A percentile compares a stretch with the other conserved stretches of the same genome.
Evolutionary conservation across 192 early-diverging fungal species (phyloP).

Genomic region (Blastocladiella britannica): DNA sequence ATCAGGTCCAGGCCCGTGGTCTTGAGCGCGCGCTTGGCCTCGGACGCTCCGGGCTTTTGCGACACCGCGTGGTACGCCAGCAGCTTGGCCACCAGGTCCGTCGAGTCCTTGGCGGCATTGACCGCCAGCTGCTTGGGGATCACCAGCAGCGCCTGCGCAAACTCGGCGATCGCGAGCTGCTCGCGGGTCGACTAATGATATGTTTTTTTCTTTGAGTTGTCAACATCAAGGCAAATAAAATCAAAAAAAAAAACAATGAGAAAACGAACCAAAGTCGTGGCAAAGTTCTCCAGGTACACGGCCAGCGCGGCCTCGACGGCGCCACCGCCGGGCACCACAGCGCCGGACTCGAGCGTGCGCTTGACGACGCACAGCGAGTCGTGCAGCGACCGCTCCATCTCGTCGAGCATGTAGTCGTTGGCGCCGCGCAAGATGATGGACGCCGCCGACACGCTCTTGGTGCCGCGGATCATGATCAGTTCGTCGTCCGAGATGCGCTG

Average conservation of each 20-base stretch:
- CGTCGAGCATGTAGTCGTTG: slow-evolving; percentile 98
- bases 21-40: slow-evolving; percentile 53
- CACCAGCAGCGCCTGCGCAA: slow-evolving; percentile 76
- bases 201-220: too few relatives aligned
- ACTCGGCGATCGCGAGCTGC: slow-evolving; percentile 95
- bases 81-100: slow-evolving; percentile 86
- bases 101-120: slow-evolving; percentile 97
- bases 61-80: slow-evolving; percentile 89
- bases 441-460: slow-evolving; percentile 65
- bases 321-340: slow-evolving; percentile 93
- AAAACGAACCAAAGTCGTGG: slow-evolving; percentile 59
- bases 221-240: neutral
- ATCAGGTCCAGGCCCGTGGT: slow-evolving; percentile 84
- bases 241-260: slow-evolving; percentile 1
- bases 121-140: slow-evolving; percentile 96
- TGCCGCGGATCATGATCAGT: slow-evolving; percentile 84
- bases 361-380: slow-evolving; percentile 90
- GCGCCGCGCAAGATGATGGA: slow-evolving; percentile 95
- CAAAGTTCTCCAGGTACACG: slow-evolving; percentile 97
- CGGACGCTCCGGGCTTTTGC: slow-evolving; percentile 48
- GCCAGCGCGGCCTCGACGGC: slow-evolving; percentile 85
- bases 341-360: slow-evolving; percentile 83
- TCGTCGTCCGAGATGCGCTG: slow-evolving; percentile 97
- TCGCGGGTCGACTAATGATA: slow-evolving; percentile 80
- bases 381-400: slow-evolving; percentile 96